Evolutionary conservation across 129 eudicot genomes (phyloP).

Genomic region (Daucus carota): DH1_v3.0 NC_030386.2:29804501-29805000

Average conservation of each 20-base stretch:
- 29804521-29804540: too few relatives aligned
- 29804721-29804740: background rate
- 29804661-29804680: too few relatives aligned
- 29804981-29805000: background rate
- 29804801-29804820: background rate
- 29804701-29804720: background rate
- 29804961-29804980: background rate
- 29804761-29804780: background rate
- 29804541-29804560: too few relatives aligned
- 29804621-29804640: too few relatives aligned
- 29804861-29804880: background rate
- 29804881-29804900: background rate
- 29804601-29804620: too few relatives aligned
- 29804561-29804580: too few relatives aligned
- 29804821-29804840: background rate
- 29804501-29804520: too few relatives aligned
- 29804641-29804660: too few relatives aligned
- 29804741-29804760: background rate
- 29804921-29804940: background rate
- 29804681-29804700: too few relatives aligned
- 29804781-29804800: background rate
- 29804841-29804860: background rate
- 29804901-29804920: background rate
- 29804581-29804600: too few relatives aligned
- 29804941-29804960: background rate